These are phyloP conservation scores for Chalciporus chontae DNA, from an alignment of 768 basidiomycete genomes.

Conservation along the genomic window DNA sequence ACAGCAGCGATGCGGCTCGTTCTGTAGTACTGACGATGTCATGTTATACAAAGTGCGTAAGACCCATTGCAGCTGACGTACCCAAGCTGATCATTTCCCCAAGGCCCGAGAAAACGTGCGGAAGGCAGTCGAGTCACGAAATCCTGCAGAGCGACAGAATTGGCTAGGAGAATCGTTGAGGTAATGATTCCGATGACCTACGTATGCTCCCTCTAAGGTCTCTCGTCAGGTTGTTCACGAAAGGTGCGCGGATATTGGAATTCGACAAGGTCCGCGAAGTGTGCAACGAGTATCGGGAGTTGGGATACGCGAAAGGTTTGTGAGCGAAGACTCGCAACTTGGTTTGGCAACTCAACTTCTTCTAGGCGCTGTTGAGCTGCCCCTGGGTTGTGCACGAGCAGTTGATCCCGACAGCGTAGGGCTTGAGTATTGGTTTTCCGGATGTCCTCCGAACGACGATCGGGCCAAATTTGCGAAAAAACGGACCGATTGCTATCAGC, in stretches of 20 bases:
- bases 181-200: conserved; percentile 39
- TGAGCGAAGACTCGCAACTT: conserved; percentile 1
- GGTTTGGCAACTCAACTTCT: not conserved
- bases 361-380: conserved; percentile 79
- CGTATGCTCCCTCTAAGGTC: conserved; percentile 4
- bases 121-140: conserved; percentile 79
- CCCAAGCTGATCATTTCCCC: conserved; percentile 2
- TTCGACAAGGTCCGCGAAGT: conserved; percentile 84
- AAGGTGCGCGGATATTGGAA: conserved; percentile 81
- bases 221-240: conserved; percentile 69
- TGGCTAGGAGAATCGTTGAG: conserved; percentile 84
- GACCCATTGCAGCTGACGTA: conserved; percentile 1
- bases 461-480: conserved; percentile 55
- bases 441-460: conserved; percentile 54
- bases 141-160: conserved; percentile 69
- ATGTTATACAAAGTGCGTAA: conserved; percentile 85
- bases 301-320: conserved; percentile 79
- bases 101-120: conserved; percentile 93
- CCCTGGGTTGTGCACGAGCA: conserved; percentile 75
- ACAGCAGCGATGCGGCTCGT: conserved; percentile 92
- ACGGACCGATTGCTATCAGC: conserved; percentile 74
- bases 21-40: conserved; percentile 98
- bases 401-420: conserved; percentile 76
- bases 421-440: conserved; percentile 72
- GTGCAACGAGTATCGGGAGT: conserved; percentile 82